A percentile compares a stretch with the other conserved stretches of the same genome.
These are phyloP conservation scores for Rhamnella rubrinervis DNA, from an alignment of 331 rosid species.

Conservation along the genomic window DNA sequence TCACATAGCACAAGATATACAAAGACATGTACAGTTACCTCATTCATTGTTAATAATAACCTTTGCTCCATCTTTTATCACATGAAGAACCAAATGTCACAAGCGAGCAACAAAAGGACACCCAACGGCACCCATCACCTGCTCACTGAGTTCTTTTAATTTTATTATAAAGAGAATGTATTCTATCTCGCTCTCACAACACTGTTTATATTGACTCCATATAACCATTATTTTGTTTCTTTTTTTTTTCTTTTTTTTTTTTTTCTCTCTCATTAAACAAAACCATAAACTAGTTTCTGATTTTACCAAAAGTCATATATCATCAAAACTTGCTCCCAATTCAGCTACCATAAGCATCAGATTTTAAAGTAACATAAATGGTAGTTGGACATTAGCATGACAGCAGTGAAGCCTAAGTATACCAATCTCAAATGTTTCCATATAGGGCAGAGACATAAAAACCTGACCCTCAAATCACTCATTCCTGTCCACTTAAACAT, in stretches of 20 bases:
- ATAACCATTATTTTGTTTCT: constrained; percentile 9
- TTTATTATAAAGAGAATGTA: constrained; percentile 38
- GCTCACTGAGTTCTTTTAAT: constrained; percentile 58
- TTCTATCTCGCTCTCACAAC: constrained; percentile 34
- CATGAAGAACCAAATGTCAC: constrained; percentile 94
- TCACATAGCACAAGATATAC: constrained; percentile 54
- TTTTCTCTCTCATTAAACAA: background rate
- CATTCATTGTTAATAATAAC: constrained; percentile 85
- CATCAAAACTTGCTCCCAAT: constrained; percentile 25
- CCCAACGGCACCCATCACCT: constrained; percentile 85
- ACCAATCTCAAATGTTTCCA: constrained; percentile 31
- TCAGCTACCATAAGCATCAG: constrained; percentile 29
- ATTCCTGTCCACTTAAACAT: constrained; percentile 39
- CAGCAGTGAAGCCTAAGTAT: constrained; percentile 31
- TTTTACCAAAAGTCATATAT: constrained; percentile 24
- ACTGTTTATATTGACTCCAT: constrained; percentile 25
- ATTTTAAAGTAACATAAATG: constrained; percentile 26
- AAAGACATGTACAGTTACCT: constrained; percentile 86
- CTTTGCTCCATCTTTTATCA: constrained; percentile 97
- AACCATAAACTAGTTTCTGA: constrained; percentile 21
- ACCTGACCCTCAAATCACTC: constrained; percentile 28
- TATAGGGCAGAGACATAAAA: constrained; percentile 38
- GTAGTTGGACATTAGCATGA: constrained; percentile 36
- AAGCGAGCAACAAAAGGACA: constrained; percentile 83
- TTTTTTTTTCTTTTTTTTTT: background rate